Percentiles rank a stretch among this genome's conserved stretches.
phyloP scores from a whole-genome alignment of 2,329 filamentous ascomycete genomes.

The Botryotinia narcissicola region DNA sequence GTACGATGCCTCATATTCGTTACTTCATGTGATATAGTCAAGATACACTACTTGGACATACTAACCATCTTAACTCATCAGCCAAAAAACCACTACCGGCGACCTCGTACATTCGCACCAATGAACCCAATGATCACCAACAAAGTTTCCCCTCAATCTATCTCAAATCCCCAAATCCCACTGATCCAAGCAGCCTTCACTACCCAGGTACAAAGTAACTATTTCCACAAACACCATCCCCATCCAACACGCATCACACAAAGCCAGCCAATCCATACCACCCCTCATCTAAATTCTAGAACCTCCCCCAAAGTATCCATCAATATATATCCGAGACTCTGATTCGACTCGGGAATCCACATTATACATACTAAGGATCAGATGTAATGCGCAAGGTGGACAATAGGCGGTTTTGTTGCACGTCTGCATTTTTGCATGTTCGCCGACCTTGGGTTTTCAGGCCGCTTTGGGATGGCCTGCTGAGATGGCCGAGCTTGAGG shows the following conservation, averaged over 20 bases:
- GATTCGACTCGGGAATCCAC: not conserved
- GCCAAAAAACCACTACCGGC: not conserved
- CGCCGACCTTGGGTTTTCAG: not conserved
- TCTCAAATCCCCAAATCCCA: not conserved
- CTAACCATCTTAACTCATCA: not conserved
- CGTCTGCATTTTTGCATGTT: conserved; percentile 4
- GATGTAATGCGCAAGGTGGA: not conserved
- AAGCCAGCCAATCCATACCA: not conserved
- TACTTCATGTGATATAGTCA: not conserved
- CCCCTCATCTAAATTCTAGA: not conserved
- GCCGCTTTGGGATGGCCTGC: not conserved
- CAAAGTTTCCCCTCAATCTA: not conserved
- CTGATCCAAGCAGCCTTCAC: not conserved
- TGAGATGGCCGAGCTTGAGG: not conserved
- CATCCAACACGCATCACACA: not conserved
- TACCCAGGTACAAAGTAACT: no score
- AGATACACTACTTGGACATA: not conserved
- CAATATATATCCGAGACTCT: conserved; percentile 7
- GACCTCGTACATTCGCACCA: not conserved
- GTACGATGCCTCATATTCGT: not conserved
- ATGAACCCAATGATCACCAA: not conserved
- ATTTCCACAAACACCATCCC: not conserved
- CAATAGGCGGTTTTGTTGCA: conserved; percentile 3
- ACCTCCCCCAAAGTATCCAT: not conserved
- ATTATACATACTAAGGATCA: not conserved